Evolutionary conservation across 352 stramenopile genomes (phyloP).

Genomic region (Phytophthora boehmeriae): DNA sequence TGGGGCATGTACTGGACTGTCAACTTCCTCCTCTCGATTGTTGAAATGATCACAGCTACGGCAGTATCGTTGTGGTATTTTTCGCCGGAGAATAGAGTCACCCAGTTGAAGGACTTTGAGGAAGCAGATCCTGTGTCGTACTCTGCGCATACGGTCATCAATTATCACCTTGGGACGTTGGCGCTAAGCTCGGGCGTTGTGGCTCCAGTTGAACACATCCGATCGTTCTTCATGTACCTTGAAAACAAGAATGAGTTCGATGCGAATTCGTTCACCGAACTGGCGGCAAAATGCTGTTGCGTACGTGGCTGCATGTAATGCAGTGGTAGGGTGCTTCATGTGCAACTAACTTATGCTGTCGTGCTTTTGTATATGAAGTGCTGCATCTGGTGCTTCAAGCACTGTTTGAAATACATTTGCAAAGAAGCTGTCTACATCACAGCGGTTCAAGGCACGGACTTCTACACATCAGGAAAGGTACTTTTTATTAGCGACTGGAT

Average conservation of each 20-base stretch:
- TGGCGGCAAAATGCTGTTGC: slow-evolving; percentile 69
- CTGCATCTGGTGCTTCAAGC: slow-evolving; percentile 87
- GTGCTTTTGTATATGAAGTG: slow-evolving; percentile 38
- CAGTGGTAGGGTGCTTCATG: background rate
- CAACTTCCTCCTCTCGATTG: slow-evolving; percentile 66
- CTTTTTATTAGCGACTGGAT: background rate
- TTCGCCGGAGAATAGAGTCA: slow-evolving; percentile 61
- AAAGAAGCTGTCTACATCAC: slow-evolving; percentile 86
- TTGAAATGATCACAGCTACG: slow-evolving; percentile 80
- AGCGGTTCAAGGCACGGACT: slow-evolving; percentile 78
- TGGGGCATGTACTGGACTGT: slow-evolving; percentile 86
- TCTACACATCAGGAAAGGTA: slow-evolving; percentile 81
- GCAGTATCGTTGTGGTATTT: slow-evolving; percentile 85
- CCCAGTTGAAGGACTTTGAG: slow-evolving; percentile 57
- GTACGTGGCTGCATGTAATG: slow-evolving; percentile 43
- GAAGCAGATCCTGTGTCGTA: slow-evolving; percentile 70
- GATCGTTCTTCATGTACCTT: slow-evolving; percentile 81
- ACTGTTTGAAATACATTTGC: slow-evolving; percentile 84
- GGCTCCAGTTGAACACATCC: slow-evolving; percentile 65
- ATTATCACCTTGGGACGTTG: slow-evolving; percentile 77
- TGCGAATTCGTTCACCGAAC: slow-evolving; percentile 59
- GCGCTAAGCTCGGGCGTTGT: slow-evolving; percentile 68
- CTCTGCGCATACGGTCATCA: slow-evolving; percentile 59
- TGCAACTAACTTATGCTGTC: slow-evolving; percentile 14
- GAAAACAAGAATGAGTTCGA: slow-evolving; percentile 85